phyloP scores from a whole-genome alignment of 257 asterid species.

The Nicotiana undulata region DNA sequence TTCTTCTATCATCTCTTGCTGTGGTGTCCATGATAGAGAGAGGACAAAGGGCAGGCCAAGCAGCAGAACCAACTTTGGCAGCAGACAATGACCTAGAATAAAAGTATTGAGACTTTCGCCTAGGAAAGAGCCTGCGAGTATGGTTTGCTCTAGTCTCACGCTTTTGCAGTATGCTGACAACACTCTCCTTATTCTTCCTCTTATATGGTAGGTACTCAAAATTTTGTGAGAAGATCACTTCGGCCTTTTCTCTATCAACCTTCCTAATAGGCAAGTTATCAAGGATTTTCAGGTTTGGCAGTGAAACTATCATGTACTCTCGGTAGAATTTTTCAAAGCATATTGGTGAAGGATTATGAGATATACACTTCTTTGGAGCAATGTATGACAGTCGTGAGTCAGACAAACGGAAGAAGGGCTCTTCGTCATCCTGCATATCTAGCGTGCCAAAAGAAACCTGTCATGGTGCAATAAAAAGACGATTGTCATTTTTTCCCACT shows the following conservation, averaged over 20 bases:
- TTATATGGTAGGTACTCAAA: conserved; percentile 80
- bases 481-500: neutral
- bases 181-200: conserved; percentile 48
- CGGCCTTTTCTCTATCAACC: conserved; percentile 59
- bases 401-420: conserved; percentile 27
- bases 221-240: conserved; percentile 33
- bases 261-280: conserved; percentile 62
- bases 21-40: conserved; percentile 40
- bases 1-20: conserved; percentile 57
- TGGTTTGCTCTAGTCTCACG: conserved; percentile 64
- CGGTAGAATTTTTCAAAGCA: conserved; percentile 84
- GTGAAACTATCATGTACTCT: conserved; percentile 73
- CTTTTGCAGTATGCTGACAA: conserved; percentile 53
- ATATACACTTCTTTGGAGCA: conserved; percentile 40
- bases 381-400: conserved; percentile 21
- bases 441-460: conserved; percentile 52
- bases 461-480: conserved; percentile 2
- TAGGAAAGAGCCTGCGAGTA: conserved; percentile 29
- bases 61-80: conserved; percentile 75
- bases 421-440: conserved; percentile 41
- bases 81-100: conserved; percentile 83
- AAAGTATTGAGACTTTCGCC: conserved; percentile 39
- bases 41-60: conserved; percentile 69
- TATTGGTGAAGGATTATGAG: conserved; percentile 70
- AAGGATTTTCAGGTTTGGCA: conserved; percentile 59